A percentile compares a stretch with the other conserved stretches of the same genome.
These are phyloP conservation scores for Arabidopsis hybrid DNA, from an alignment of 441 rosid genomes.

Conservation along the genomic window DNA sequence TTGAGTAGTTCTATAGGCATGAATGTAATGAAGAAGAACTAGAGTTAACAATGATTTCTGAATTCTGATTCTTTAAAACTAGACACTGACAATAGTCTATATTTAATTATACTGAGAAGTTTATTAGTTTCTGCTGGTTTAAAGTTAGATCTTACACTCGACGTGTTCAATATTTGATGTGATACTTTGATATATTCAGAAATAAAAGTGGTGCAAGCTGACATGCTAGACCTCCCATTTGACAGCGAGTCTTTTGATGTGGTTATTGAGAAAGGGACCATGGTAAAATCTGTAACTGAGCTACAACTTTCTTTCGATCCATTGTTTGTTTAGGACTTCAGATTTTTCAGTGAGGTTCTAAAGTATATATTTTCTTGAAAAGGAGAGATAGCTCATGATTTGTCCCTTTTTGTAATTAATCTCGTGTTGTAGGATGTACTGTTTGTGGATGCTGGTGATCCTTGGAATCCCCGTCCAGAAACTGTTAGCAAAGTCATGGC, in stretches of 20 bases:
- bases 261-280: slow-evolving; percentile 97
- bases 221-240: slow-evolving; percentile 95
- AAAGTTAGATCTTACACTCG: background rate
- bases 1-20: background rate
- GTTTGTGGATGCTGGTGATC: slow-evolving; percentile 94
- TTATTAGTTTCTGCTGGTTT: slow-evolving; percentile 13
- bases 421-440: slow-evolving; percentile 72
- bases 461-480: slow-evolving; percentile 86
- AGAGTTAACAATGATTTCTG: background rate
- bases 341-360: background rate
- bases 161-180: slow-evolving; percentile 12
- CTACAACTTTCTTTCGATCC: background rate
- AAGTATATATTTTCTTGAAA: background rate
- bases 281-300: slow-evolving; percentile 61
- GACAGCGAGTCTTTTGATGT: slow-evolving; percentile 72
- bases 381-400: slow-evolving; percentile 4
- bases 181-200: slow-evolving; percentile 55
- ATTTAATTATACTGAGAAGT: background rate
- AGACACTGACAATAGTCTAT: background rate
- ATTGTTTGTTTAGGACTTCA: slow-evolving; percentile 3
- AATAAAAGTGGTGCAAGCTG: slow-evolving; percentile 93
- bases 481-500: slow-evolving; percentile 77
- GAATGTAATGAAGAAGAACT: background rate
- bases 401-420: background rate
- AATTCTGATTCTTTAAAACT: too few species aligned